These are phyloP conservation scores for Chaetomidium leptoderma DNA, from an alignment of 495 filamentous ascomycete genomes.

Conservation along the genomic window DNA sequence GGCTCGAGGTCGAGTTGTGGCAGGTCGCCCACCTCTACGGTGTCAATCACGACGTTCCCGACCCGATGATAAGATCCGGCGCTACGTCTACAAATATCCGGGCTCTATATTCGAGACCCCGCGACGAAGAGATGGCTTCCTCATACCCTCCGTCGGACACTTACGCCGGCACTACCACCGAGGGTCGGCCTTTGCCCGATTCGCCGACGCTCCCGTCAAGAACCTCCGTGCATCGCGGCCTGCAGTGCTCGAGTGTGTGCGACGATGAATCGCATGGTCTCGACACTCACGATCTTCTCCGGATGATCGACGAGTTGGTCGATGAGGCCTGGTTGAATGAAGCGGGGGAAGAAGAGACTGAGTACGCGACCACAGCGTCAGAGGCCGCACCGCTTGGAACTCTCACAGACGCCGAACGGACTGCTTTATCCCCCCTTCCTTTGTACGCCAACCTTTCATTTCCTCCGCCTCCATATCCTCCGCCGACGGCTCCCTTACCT, in stretches of 20 bases:
- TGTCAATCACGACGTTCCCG: not conserved
- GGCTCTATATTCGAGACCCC: not conserved
- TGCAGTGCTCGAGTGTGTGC: not conserved
- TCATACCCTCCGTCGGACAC: not conserved
- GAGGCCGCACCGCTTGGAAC: not conserved
- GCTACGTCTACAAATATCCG: not conserved
- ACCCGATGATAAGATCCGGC: not conserved
- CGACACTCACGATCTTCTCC: not conserved
- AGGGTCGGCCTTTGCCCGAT: not conserved
- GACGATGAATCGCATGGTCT: not conserved
- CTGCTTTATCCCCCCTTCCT: not conserved
- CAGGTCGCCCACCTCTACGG: constrained; percentile 18
- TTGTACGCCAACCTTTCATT: not conserved
- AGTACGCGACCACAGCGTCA: not conserved
- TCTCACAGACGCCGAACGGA: not conserved
- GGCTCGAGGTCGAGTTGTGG: constrained; percentile 13
- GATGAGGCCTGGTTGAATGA: not conserved
- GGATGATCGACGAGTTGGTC: constrained; percentile 4
- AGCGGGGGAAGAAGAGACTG: not conserved
- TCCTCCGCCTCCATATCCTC: not conserved
- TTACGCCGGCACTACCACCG: no score
- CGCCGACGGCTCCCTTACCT: not conserved
- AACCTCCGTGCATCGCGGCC: not conserved
- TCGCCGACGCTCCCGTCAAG: not conserved
- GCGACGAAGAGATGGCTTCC: not conserved